A percentile compares a stretch with the other conserved stretches of the same genome.
Conservation (phyloP, 2,329 filamentous ascomycete genomes). For the Bipolaris sorokiniana region DNA sequence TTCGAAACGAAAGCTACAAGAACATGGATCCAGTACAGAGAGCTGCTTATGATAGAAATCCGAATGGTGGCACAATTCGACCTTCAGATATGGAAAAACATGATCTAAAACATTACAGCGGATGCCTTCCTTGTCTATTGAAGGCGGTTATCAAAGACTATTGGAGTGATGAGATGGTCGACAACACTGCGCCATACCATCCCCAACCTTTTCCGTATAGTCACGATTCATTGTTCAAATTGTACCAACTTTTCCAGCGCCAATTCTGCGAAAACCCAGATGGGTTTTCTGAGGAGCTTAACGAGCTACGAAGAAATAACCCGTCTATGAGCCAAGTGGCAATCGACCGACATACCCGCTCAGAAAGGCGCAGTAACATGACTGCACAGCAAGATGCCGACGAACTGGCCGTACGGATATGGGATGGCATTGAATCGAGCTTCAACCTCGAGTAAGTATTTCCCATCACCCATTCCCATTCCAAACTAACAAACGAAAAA, state of each 20-base stretch:
- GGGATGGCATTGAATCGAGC: neutral
- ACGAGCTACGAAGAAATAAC: neutral
- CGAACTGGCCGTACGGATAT: neutral
- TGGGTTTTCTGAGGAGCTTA: neutral
- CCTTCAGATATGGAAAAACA: neutral
- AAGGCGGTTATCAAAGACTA: conserved; percentile 8
- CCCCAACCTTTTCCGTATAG: neutral
- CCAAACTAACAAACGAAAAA: neutral
- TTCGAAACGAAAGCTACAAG: neutral
- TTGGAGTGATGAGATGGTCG: conserved; percentile 1
- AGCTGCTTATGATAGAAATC: too few species aligned
- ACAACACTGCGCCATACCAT: neutral
- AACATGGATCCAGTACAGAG: neutral
- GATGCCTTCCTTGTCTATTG: conserved; percentile 14
- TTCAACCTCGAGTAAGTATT: neutral
- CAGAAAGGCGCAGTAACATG: neutral
- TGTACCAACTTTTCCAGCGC: neutral
- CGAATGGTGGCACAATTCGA: neutral
- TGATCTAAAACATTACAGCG: neutral
- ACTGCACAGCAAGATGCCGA: neutral
- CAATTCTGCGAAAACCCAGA: neutral
- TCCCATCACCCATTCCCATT: neutral
- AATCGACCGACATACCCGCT: neutral
- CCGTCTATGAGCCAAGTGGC: neutral
- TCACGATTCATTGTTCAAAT: neutral